Evolutionary conservation across 2,329 filamentous ascomycete species (phyloP).

Genomic region (Microascus cirrosus): DNA sequence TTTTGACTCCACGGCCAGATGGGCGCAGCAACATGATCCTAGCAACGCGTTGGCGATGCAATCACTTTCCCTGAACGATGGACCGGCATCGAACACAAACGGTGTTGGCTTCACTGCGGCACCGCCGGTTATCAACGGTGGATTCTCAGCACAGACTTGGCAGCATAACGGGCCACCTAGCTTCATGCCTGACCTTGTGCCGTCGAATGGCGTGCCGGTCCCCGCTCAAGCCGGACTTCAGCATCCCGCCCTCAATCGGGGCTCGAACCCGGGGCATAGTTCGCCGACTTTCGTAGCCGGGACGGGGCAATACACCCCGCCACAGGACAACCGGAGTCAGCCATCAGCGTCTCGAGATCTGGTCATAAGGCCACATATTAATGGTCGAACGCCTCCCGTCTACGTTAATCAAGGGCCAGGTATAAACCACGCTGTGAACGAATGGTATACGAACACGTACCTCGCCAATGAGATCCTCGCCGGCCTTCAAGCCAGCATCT

Average conservation of each 20-base stretch:
- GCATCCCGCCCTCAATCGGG: neutral
- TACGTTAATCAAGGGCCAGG: constrained; percentile 10
- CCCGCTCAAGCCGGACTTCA: neutral
- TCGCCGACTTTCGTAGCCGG: constrained; percentile 12
- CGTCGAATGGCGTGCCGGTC: neutral
- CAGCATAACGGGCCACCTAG: constrained; percentile 9
- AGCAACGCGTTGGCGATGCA: constrained; percentile 21
- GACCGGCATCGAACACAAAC: constrained; percentile 7
- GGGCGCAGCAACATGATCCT: constrained; percentile 25
- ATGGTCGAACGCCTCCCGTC: constrained; percentile 23
- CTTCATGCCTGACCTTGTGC: neutral
- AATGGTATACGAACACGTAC: constrained; percentile 20
- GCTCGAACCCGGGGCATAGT: neutral
- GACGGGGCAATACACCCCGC: constrained; percentile 14
- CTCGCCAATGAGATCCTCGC: constrained; percentile 15
- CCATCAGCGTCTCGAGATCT: constrained; percentile 22
- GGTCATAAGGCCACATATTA: constrained; percentile 20
- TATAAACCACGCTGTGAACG: constrained; percentile 12
- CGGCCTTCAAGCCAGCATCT: constrained; percentile 19
- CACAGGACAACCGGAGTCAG: constrained; percentile 25
- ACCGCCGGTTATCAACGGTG: constrained; percentile 32
- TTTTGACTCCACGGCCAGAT: constrained; percentile 12
- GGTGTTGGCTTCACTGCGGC: constrained; percentile 16
- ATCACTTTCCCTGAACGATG: constrained; percentile 21
- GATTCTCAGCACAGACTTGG: constrained; percentile 33